Base-by-base conservation (phyloP, 306 rosid genomes). In the Luffa acutangula region DNA sequence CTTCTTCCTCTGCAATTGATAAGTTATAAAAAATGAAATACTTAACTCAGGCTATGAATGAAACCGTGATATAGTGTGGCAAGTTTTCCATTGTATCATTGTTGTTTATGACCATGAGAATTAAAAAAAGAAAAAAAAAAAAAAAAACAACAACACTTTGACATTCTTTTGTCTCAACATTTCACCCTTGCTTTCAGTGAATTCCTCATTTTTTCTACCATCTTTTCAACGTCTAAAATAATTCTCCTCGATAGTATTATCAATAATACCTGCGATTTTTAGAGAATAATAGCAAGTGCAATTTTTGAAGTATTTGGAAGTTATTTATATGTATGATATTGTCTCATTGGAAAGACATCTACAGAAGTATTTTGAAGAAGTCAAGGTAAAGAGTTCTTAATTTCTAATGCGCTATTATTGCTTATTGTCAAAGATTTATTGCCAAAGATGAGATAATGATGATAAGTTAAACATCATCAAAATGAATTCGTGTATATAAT, bases 1-100 rank as follows among this genome's bases (percentile, higher is more conserved):
- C 81, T 21, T 89, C 89, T 13, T 88, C 87, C 49, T 83, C 96
- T 90, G 84, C 64, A 78, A 86, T 20, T 41, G 74, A 82, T 75
- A 43, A 53, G 20, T 79, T 43, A 46, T 69, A 63, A 75, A 80
- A 85, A 13, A 25, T 3, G n/a, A 25, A 72, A 72, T 25, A 21
- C 56, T 45, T 37, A 70, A 70, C 76, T 70, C n/a, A 20, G 34
- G 56, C 39, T 45, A 72, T 6, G 58, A 72, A 48, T 48, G 21
- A 49, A 45, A n/a, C 77, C 58, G 12, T 25, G 12, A 42, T 33
- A 7, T 48, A 74, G 21, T 46, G 37, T 31, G 34, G 78, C 60
- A 46, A 71, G 21, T 20, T 18, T 43, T 18, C 3, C 58, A 74
- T 34, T 12, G 78, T 31, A 14, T 33, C 31, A 74, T 73, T 73